Evolutionary conservation across 2,329 filamentous ascomycete genomes (phyloP), one percentile per base, ranked within the genome.

Genomic region (Hypoxylon sp.): DNA sequence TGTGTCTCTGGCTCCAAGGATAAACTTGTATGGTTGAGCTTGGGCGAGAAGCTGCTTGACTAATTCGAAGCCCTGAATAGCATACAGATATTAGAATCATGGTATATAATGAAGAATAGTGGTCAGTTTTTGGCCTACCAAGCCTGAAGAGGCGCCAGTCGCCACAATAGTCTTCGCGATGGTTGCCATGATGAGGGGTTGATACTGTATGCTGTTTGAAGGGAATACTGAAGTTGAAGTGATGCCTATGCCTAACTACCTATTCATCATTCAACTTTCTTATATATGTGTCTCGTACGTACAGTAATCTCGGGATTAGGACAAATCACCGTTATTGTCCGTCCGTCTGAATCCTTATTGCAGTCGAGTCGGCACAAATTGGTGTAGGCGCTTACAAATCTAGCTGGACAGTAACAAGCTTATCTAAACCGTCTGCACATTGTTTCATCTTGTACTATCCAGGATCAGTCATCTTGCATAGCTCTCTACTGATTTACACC

Each of bases 1-100:
- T 0, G 79, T 78, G 73, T 86, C 82, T n/a, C 85, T 79, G 2
- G 82, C 85, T 8, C 85, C 85, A 8, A 87, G 78, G 48, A 87
- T 82, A 70, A 86, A 76, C 15, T 75, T 81, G 75, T 86, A 85
- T 0, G 84, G 79, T 69, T 85, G 81, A 0, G 78, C 63, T 51
- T 83, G 79, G 15, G 76, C 71, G 6, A 87, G 80, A 27, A 87
- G 81, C 71, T 86, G 84, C 71, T 85, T 85, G 58, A 86, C 77
- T n/a, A 81, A 80, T 71, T 87, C 85, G 58, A 87, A 83, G 11
- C 85, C 85, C 85, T 87, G 54, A 7, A 13, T n/a, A 32, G 17
- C 27, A 50, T 17, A 29, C 17, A 60, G 53, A 50, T 24, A 47
- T 60, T 32, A 59, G 48, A 56, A 58, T n/a, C 0, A n/a, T 17